Conservation (phyloP, 805 yeast species). For the Nadsonia fulvescens region DNA sequence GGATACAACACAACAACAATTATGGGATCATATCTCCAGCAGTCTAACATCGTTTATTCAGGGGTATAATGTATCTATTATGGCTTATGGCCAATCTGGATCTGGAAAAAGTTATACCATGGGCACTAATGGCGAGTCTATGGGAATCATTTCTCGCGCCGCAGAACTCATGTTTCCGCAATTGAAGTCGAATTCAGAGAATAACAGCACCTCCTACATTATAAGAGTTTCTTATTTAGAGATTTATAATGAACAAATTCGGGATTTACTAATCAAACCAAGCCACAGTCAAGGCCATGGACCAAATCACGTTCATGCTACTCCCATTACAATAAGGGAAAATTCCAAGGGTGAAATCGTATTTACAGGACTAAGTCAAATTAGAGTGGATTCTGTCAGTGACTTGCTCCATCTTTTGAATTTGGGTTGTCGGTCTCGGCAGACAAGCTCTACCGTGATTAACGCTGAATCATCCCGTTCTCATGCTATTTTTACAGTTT, state of each 20-base stretch:
- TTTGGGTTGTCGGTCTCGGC: slow-evolving; percentile 33
- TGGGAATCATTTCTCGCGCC: slow-evolving; percentile 43
- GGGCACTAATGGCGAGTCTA: slow-evolving; percentile 19
- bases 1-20: slow-evolving; percentile 9
- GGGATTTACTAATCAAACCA: slow-evolving; percentile 17
- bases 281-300: slow-evolving; percentile 8
- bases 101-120: slow-evolving; percentile 24
- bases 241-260: slow-evolving; percentile 48
- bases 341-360: slow-evolving; percentile 35
- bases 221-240: slow-evolving; percentile 35
- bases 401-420: slow-evolving; percentile 27
- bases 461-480: slow-evolving; percentile 56
- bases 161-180: slow-evolving; percentile 7
- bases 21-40: slow-evolving; percentile 7
- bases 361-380: slow-evolving; percentile 38
- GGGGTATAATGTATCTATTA: slow-evolving; percentile 13
- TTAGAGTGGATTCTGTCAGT: slow-evolving; percentile 22
- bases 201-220: slow-evolving; percentile 4
- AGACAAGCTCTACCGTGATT: slow-evolving; percentile 47
- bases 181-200: slow-evolving; percentile 1
- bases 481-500: slow-evolving; percentile 50
- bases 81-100: slow-evolving; percentile 21
- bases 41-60: slow-evolving; percentile 7
- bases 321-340: slow-evolving; percentile 48
- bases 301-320: too few relatives aligned